phyloP scores from a whole-genome alignment of 1,139 yeast species.

The Insectozyma bohioensis region DNA sequence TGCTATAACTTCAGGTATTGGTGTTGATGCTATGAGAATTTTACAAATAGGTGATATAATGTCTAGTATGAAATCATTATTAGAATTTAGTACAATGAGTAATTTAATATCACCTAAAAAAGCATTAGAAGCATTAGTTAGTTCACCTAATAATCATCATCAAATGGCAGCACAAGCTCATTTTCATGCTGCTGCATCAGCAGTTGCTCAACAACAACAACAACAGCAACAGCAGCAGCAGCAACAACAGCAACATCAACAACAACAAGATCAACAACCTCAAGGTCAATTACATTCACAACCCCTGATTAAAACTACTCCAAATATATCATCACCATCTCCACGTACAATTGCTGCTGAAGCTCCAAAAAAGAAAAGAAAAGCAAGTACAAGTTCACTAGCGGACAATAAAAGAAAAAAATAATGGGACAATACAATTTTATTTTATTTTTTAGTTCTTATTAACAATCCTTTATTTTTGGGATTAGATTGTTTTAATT shows the following conservation, averaged over 20 bases:
- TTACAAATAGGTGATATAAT: constrained; percentile 77
- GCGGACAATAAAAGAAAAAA: constrained; percentile 15
- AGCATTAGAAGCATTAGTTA: constrained; percentile 54
- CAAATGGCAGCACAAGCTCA: constrained; percentile 18
- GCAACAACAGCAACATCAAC: constrained; percentile 10
- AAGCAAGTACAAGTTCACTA: constrained; percentile 17
- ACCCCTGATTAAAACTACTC: not conserved
- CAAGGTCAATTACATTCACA: constrained; percentile 6
- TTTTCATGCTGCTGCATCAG: constrained; percentile 1
- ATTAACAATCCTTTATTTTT: too few relatives aligned
- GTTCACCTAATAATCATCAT: constrained; percentile 23
- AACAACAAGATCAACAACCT: constrained; percentile 9
- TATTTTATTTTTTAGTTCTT: constrained; percentile 1
- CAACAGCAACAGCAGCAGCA: constrained; percentile 11
- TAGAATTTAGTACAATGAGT: constrained; percentile 52
- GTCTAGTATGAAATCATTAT: constrained; percentile 64
- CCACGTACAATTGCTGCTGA: constrained; percentile 21
- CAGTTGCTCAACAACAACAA: constrained; percentile 3
- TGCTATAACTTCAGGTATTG: constrained; percentile 54
- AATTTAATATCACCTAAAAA: constrained; percentile 54
- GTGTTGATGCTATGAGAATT: constrained; percentile 62
- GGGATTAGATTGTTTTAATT: not conserved
- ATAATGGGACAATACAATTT: constrained; percentile 5
- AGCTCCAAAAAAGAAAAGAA: constrained; percentile 23
- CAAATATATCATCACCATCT: constrained; percentile 20